Base-by-base conservation (phyloP, 1,139 yeast genomes). In the Sugiyamaella novakii region DNA sequence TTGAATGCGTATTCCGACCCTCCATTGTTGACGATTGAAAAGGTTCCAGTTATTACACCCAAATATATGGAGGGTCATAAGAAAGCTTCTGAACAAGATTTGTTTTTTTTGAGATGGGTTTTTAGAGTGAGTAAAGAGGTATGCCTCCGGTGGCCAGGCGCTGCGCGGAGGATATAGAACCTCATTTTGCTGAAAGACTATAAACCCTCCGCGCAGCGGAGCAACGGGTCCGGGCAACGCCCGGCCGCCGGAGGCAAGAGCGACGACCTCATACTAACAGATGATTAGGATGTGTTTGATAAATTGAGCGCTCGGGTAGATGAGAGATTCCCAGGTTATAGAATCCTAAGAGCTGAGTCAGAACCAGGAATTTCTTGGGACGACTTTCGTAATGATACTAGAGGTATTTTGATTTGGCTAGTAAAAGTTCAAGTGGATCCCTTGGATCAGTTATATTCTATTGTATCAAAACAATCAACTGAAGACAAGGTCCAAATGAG, bases 281-380 rank as follows among this genome's bases (percentile, higher is more conserved):
- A 27, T 29, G 22, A 18, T 3, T 22, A 49, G 54, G 57, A 47
- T 19, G 33, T 52, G 31, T 59, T 59, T 36, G 51, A 52, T 14
- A 21, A 24, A 22, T 47, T 59, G 43, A 53, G 59, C 8, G 30
- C 22, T 17, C 31, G 40, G 10, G 45, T 59, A 3, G 40, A 46
- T 24, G 19, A 33, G 10, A 35, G 47, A 10, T 52, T 37, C 30
- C 55, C 58, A 1, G 59, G 54, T 5, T 57, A 51, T 42, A 52
- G 53, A 43, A 47, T 59, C 19, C 54, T 59, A 17, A 33, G 56
- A 22, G 59, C 61, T 7, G 59, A 57, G 34, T 53, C 56, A 6
- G 63, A 59, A 36, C 60, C 61, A 2, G 63, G 61, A 27, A 54
- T 59, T 35, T 54, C 59, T 14, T 59, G 63, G 63, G 56, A 56